Percentiles rank a stretch among this genome's conserved stretches.
These are phyloP conservation scores for Physcia stellaris DNA, from an alignment of 495 filamentous ascomycete species.

Conservation along the genomic window DNA sequence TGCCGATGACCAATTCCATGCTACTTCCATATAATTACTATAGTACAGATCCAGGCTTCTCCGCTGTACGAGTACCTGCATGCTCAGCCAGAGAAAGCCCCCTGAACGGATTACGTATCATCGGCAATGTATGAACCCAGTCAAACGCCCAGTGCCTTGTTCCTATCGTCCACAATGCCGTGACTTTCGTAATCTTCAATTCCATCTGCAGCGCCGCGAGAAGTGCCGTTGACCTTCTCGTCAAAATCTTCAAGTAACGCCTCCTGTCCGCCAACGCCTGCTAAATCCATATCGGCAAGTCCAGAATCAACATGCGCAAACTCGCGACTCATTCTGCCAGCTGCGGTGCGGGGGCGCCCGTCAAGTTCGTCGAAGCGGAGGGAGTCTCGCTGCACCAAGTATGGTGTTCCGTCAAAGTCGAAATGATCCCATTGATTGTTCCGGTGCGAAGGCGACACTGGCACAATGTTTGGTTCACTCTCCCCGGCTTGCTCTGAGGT, in stretches of 20 bases:
- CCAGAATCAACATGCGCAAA: conserved; percentile 14
- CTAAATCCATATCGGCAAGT: conserved; percentile 13
- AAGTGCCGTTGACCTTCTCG: not conserved
- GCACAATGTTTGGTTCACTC: conserved; percentile 9
- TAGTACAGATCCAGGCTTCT: too few relatives aligned
- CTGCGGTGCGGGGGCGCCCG: not conserved
- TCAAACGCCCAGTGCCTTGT: not conserved
- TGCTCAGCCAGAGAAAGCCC: too few relatives aligned
- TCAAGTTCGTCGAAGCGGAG: conserved; percentile 8
- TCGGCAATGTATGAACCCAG: too few relatives aligned
- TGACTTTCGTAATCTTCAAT: too few relatives aligned
- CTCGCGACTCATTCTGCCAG: not conserved
- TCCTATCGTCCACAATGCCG: too few relatives aligned
- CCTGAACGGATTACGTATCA: too few relatives aligned
- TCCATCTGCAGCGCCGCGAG: too few relatives aligned
- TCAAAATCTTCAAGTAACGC: not conserved
- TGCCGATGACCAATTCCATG: too few relatives aligned
- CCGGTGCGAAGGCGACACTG: conserved; percentile 9
- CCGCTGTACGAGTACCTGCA: too few relatives aligned
- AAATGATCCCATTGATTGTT: conserved; percentile 11
- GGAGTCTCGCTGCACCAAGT: conserved; percentile 9
- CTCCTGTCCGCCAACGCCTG: conserved; percentile 5
- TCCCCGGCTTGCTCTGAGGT: not conserved
- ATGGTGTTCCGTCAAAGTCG: conserved; percentile 10
- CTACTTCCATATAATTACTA: too few relatives aligned